phyloP scores from a whole-genome alignment of 225 moss, liverwort and hornwort species.

The Bryoerythrophyllum caledonicum region DNA sequence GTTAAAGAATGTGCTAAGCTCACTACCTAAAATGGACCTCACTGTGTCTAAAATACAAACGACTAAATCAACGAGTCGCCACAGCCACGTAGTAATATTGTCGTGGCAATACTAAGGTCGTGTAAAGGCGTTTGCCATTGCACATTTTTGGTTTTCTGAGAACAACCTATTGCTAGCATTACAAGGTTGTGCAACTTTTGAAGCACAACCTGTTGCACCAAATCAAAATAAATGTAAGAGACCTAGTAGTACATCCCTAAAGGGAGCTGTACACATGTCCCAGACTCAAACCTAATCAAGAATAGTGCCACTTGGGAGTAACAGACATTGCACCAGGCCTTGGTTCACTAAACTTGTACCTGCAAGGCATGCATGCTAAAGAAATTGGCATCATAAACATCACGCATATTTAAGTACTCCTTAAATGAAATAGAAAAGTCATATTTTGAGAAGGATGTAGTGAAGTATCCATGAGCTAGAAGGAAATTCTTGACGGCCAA shows the following conservation, averaged over 20 bases:
- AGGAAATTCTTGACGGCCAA: slow-evolving; percentile 64
- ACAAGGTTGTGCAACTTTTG: slow-evolving; percentile 3
- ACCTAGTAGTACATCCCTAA: slow-evolving; percentile 27
- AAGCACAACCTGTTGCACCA: slow-evolving; percentile 8
- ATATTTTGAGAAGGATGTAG: background rate
- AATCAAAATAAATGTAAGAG: slow-evolving; percentile 1
- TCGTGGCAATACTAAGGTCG: slow-evolving; percentile 7
- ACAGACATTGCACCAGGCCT: slow-evolving; percentile 46
- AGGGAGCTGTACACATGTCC: slow-evolving; percentile 32
- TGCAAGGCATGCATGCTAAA: slow-evolving; percentile 31
- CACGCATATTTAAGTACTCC: background rate
- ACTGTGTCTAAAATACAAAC: slow-evolving; percentile 33
- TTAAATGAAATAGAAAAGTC: background rate
- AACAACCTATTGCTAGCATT: slow-evolving; percentile 7
- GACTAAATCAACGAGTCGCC: too few relatives aligned
- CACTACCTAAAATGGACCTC: slow-evolving; percentile 19
- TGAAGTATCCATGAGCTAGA: slow-evolving; percentile 43
- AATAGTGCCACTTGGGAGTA: slow-evolving; percentile 54
- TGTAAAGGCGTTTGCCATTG: slow-evolving; percentile 21
- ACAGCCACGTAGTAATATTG: slow-evolving; percentile 20
- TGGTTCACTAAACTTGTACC: slow-evolving; percentile 54
- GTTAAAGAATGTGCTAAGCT: slow-evolving; percentile 19
- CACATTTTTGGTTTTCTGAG: background rate
- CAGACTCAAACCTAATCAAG: slow-evolving; percentile 31
- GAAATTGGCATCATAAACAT: slow-evolving; percentile 1